These are phyloP conservation scores for Draba incana DNA, from an alignment of 345 rosid species.

Conservation along the genomic window DNA sequence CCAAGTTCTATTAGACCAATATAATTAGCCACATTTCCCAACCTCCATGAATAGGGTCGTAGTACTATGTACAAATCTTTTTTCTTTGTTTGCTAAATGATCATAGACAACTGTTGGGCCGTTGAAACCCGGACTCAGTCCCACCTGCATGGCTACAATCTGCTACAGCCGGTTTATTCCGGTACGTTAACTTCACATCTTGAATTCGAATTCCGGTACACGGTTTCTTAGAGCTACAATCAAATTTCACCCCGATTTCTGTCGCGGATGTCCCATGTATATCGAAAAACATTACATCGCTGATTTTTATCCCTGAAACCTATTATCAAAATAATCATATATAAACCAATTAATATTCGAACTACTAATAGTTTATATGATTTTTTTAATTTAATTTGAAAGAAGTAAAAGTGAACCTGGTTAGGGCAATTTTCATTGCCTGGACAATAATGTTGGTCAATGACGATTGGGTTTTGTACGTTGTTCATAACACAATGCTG, in stretches of 20 bases:
- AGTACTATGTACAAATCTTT: neutral
- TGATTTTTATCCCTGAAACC: conserved; percentile 63
- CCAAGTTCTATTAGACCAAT: neutral
- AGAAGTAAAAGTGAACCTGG: conserved; percentile 26
- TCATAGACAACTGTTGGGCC: conserved; percentile 50
- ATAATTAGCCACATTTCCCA: neutral
- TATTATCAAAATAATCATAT: conserved; percentile 12
- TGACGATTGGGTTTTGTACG: conserved; percentile 57
- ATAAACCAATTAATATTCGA: neutral
- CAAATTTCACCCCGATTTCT: conserved; percentile 59
- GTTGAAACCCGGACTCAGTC: conserved; percentile 45
- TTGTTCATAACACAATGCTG: conserved; percentile 45
- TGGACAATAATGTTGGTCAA: conserved; percentile 72
- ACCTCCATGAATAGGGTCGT: neutral
- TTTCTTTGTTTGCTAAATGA: neutral
- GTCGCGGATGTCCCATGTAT: conserved; percentile 70
- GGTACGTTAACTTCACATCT: conserved; percentile 57
- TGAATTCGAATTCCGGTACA: conserved; percentile 55
- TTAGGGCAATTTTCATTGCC: conserved; percentile 43
- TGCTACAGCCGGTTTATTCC: conserved; percentile 48
- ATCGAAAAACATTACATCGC: conserved; percentile 54
- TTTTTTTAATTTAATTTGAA: neutral
- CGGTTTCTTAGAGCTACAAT: conserved; percentile 57
- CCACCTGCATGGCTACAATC: conserved; percentile 63
- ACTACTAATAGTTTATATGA: neutral